These are phyloP conservation scores for Pleodorina starrii DNA, from an alignment of 139 green algal genomes.

Conservation along the genomic window DNA sequence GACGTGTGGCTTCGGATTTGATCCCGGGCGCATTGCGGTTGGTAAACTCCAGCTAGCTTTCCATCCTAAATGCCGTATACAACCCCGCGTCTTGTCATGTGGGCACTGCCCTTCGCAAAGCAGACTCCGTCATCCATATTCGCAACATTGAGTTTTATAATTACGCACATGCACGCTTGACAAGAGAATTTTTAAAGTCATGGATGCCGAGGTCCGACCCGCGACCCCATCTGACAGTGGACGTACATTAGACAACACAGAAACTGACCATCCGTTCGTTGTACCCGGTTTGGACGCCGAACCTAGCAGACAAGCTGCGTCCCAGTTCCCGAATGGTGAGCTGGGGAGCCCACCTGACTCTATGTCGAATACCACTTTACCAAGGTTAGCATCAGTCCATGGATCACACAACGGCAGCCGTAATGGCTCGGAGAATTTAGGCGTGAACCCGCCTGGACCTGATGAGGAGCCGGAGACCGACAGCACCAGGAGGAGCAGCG, in stretches of 20 bases:
- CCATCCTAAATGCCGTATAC: no score
- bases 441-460: neutral
- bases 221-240: neutral
- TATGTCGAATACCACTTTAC: neutral
- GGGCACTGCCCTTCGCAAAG: no score
- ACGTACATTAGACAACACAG: neutral
- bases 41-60: no score
- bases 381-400: conserved; percentile 10
- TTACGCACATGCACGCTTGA: no score
- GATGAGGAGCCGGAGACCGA: neutral
- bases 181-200: no score
- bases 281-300: neutral
- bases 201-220: conserved; percentile 8
- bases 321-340: neutral
- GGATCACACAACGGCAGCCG: neutral
- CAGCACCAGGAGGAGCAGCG: neutral
- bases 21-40: no score
- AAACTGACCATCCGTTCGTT: conserved; percentile 1
- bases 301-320: neutral
- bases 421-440: neutral
- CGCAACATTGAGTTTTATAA: no score
- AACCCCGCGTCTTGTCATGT: no score
- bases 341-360: neutral
- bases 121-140: no score
- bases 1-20: no score